phyloP scores from a whole-genome alignment of 805 yeast species.

The Kodamaea leandrae region DNA sequence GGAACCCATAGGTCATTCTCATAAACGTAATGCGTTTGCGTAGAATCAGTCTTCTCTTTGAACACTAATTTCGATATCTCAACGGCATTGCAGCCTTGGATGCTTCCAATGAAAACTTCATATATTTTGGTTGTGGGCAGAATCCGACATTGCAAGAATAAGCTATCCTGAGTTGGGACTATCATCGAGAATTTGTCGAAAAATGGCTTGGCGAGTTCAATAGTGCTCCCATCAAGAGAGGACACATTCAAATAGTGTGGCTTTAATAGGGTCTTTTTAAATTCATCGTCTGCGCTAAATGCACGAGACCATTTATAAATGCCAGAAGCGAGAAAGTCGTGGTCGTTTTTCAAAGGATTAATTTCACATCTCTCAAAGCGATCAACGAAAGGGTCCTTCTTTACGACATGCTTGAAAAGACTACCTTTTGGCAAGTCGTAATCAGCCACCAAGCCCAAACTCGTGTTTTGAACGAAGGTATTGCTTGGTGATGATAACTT shows the following conservation, averaged over 20 bases:
- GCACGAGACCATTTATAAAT: conserved; percentile 38
- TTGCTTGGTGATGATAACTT: not conserved
- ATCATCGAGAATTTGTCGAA: conserved; percentile 27
- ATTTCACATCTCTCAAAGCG: conserved; percentile 31
- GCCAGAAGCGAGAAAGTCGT: conserved; percentile 33
- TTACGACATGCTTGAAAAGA: conserved; percentile 8
- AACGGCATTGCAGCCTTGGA: conserved; percentile 20
- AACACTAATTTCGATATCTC: conserved; percentile 22
- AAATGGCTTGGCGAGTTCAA: conserved; percentile 31
- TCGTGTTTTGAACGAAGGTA: conserved; percentile 15
- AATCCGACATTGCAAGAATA: conserved; percentile 32
- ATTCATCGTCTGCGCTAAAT: conserved; percentile 45
- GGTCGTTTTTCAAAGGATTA: conserved; percentile 19
- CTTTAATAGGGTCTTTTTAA: conserved; percentile 36
- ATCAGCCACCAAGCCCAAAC: conserved; percentile 13
- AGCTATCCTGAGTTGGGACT: conserved; percentile 1
- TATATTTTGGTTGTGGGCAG: conserved; percentile 23
- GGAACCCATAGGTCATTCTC: conserved; percentile 39
- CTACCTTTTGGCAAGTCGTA: conserved; percentile 14
- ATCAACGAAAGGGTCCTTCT: conserved; percentile 17
- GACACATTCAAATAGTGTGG: conserved; percentile 35
- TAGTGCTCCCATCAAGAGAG: conserved; percentile 23
- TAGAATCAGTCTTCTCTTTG: conserved; percentile 8
- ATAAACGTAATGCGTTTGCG: conserved; percentile 11
- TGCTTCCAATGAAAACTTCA: conserved; percentile 32